A percentile compares a stretch with the other conserved stretches of the same genome.
Evolutionary conservation across 2,329 filamentous ascomycete species (phyloP).

Genomic region (Leptographium wingfieldii): DNA sequence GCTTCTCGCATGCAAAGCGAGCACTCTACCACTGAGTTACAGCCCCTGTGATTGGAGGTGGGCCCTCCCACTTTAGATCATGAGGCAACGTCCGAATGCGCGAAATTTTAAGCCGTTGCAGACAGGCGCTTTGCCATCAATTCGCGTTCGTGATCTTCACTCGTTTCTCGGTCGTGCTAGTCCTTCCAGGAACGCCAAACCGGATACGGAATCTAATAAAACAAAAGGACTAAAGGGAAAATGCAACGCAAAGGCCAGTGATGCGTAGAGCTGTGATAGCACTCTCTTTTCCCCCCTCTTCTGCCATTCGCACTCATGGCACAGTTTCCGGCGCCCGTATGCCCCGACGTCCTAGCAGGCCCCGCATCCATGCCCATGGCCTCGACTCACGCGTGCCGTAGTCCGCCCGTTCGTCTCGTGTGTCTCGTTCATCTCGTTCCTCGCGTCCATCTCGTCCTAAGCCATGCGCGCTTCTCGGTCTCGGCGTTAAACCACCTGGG

Average conservation of each 20-base stretch:
- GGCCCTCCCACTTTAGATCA: not conserved
- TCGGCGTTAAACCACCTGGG: not conserved
- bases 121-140: not conserved
- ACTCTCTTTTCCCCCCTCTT: not conserved
- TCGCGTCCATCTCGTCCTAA: not conserved
- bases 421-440: not conserved
- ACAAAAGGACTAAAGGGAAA: not conserved
- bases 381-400: not conserved
- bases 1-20: constrained; percentile 21
- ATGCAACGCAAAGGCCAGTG: not conserved
- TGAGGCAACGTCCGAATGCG: not conserved
- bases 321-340: not conserved
- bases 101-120: not conserved
- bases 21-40: constrained; percentile 20
- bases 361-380: constrained; percentile 8
- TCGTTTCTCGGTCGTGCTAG: not conserved
- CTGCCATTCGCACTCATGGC: not conserved
- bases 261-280: not conserved
- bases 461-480: not conserved
- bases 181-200: not conserved
- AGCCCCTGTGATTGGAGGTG: not conserved
- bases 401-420: not conserved
- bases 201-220: not conserved
- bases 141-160: not conserved
- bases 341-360: constrained; percentile 1